These are phyloP conservation scores for Lichtheimia corymbifera DNA, from an alignment of 371 early-diverging fungal species.

Conservation along the genomic window DNA sequence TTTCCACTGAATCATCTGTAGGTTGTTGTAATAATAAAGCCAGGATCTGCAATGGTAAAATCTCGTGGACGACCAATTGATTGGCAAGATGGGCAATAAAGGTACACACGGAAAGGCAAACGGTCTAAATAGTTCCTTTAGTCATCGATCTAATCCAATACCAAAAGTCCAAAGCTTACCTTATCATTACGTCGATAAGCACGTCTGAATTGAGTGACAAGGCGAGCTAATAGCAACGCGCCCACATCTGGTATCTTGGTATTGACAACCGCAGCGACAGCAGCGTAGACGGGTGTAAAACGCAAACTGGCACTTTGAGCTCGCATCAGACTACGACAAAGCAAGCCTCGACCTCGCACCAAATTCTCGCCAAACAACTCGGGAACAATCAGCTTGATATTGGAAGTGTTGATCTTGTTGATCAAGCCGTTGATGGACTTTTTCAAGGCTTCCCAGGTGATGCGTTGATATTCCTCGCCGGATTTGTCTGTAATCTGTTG, in stretches of 20 bases:
- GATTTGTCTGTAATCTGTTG: constrained; percentile 75
- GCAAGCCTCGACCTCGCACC: constrained; percentile 91
- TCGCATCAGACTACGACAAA: constrained; percentile 88
- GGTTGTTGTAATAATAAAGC: constrained; percentile 87
- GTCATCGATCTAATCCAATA: not conserved
- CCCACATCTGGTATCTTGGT: constrained; percentile 93
- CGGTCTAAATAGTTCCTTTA: constrained; percentile 31
- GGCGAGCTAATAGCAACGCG: constrained; percentile 82
- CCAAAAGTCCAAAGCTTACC: constrained; percentile 29
- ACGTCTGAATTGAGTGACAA: constrained; percentile 89
- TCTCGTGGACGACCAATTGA: constrained; percentile 88
- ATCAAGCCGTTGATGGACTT: constrained; percentile 94
- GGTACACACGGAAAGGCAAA: constrained; percentile 80
- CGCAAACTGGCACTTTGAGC: constrained; percentile 90
- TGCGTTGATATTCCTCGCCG: constrained; percentile 81
- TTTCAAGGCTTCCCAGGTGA: constrained; percentile 94
- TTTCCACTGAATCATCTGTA: constrained; percentile 96
- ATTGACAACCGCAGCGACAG: constrained; percentile 87
- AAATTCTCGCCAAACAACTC: constrained; percentile 92
- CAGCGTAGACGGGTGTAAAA: constrained; percentile 93
- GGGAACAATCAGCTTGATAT: constrained; percentile 89
- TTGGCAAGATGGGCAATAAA: constrained; percentile 95
- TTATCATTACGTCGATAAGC: constrained; percentile 94
- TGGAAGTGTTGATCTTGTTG: constrained; percentile 92
- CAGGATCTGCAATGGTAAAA: constrained; percentile 87